phyloP scores from a whole-genome alignment of 257 asterid species.

The Mitragyna speciosa region DNA sequence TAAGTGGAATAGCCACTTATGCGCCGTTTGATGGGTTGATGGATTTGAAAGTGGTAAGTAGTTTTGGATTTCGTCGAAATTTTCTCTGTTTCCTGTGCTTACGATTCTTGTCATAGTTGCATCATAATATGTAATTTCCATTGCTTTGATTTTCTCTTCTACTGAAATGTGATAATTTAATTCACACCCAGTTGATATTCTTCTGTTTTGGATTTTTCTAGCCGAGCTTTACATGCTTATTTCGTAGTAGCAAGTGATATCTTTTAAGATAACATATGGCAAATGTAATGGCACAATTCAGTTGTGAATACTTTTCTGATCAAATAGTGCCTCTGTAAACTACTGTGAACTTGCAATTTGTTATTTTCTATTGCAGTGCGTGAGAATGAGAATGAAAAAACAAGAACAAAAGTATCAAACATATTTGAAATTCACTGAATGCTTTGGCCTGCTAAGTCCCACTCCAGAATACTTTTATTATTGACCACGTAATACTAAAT shows the following conservation, averaged over 20 bases:
- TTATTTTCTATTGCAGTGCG: not conserved
- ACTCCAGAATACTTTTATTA: not conserved
- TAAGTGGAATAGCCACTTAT: constrained; percentile 43
- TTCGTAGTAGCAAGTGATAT: not conserved
- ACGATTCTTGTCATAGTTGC: not conserved
- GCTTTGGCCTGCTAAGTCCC: not conserved
- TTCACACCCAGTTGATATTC: not conserved
- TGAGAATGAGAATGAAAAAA: not conserved
- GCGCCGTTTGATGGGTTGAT: constrained; percentile 61
- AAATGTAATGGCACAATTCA: too few relatives aligned
- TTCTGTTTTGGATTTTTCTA: not conserved
- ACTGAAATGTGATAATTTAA: not conserved
- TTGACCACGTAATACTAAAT: not conserved
- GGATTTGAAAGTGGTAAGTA: constrained; percentile 58
- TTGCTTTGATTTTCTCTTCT: not conserved
- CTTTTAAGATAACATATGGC: not conserved
- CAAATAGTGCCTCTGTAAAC: not conserved
- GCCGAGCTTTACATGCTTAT: not conserved
- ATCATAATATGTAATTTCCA: not conserved
- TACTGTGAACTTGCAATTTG: not conserved
- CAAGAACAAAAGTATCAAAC: not conserved
- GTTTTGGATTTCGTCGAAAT: not conserved
- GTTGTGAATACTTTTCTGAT: not conserved
- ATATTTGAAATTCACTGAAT: not conserved
- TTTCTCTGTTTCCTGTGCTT: not conserved